Evolutionary conservation across 2,329 filamentous ascomycete genomes (phyloP).

Genomic region (Cordyceps tenuipes): DNA sequence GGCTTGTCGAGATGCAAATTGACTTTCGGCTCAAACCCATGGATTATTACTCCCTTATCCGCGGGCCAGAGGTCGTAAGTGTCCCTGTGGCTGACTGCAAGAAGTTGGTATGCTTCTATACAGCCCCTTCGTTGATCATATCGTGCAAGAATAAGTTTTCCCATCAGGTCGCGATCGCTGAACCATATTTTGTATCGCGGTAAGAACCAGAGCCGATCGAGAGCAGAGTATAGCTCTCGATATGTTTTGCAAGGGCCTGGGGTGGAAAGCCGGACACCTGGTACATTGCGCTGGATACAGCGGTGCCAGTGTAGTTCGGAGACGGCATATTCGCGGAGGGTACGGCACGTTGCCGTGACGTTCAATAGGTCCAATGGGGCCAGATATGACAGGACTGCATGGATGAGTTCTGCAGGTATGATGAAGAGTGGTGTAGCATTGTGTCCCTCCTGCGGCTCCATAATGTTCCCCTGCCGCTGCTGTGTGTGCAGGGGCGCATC

Average conservation of each 20-base stretch:
- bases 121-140: constrained; percentile 65
- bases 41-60: constrained; percentile 58
- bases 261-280: constrained; percentile 41
- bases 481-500: constrained; percentile 2
- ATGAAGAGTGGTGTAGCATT: constrained; percentile 31
- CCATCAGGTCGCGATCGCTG: constrained; percentile 62
- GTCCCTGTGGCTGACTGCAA: constrained; percentile 52
- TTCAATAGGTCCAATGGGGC: constrained; percentile 53
- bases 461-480: background rate
- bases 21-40: constrained; percentile 62
- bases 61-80: constrained; percentile 56
- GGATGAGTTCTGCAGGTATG: constrained; percentile 68
- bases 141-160: constrained; percentile 66
- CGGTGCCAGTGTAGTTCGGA: constrained; percentile 66
- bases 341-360: constrained; percentile 52
- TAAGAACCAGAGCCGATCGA: constrained; percentile 80
- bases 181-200: constrained; percentile 79
- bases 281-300: constrained; percentile 61
- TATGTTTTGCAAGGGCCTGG: constrained; percentile 56
- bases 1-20: constrained; percentile 68
- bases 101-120: constrained; percentile 72
- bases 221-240: constrained; percentile 61
- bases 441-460: constrained; percentile 1
- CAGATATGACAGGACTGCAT: constrained; percentile 61
- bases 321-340: constrained; percentile 49